Base-by-base conservation (phyloP, 345 rosid species). In the Arabis alpina region DNA sequence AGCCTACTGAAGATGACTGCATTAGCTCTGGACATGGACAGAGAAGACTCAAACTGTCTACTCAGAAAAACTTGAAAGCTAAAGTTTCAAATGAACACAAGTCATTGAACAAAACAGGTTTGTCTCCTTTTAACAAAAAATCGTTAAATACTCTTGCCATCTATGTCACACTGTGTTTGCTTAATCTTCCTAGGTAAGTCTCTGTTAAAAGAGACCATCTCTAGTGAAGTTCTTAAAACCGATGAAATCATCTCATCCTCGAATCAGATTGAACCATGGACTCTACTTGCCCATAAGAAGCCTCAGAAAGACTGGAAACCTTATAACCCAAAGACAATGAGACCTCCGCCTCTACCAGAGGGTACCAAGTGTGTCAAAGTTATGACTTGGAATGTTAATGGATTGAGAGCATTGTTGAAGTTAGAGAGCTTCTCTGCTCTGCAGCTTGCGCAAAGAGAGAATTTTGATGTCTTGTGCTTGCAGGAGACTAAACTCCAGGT, bases 331-430 rank as follows among this genome's bases (percentile, higher is more conserved):
- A 79, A 84, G 77, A 87, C 80, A 51, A 85, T 89, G 96, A 89
- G 94, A 75, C 90, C 84, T 69, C 78, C 80, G 34, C 83, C 86
- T 77, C 86, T 75, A 52, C 34, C 76, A 28, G 71, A 62, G 64
- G 86, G 82, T 66, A 69, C 81, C 23, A 78, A 80, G 71, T 82
- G 49, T 75, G 64, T 86, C 66, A 93, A 87, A 75, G 66, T 93
- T 58, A 61, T 91, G 87, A 91, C 98, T 59, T 93, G 98, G 98
- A 93, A 91, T 76, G 97, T 93, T 69, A 93, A 93, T 80, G 97
- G 98, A 19, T 72, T 93, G 64, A 82, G 96, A 81, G 96, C 96
- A 68, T 70, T 91, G 75, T 55, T 86, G 80, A 93, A 91, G 82
- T 61, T 66, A 14, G 83, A 82, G 77, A 85, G 90, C 19, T 90